phyloP scores from a whole-genome alignment of 495 filamentous ascomycete genomes.

The Geopyxis carbonaria region DNA sequence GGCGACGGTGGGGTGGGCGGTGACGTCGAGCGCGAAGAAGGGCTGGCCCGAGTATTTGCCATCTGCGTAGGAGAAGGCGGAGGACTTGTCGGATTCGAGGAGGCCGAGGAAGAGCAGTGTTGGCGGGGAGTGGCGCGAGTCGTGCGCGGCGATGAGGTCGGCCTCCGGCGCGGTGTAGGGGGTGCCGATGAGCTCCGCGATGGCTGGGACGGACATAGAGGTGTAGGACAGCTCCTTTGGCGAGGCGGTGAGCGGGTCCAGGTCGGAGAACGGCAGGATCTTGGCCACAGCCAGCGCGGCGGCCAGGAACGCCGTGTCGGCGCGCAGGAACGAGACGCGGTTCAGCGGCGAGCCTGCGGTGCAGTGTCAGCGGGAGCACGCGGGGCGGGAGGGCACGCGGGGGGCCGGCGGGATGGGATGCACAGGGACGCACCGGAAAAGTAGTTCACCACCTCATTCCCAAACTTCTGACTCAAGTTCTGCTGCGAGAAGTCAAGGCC shows the following conservation, averaged over 20 bases:
- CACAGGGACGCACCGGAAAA: slow-evolving; percentile 51
- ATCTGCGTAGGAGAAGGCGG: slow-evolving; percentile 7
- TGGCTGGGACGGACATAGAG: slow-evolving; percentile 38
- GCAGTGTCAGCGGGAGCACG: background rate
- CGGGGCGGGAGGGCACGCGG: slow-evolving; percentile 12
- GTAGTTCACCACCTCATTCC: slow-evolving; percentile 84
- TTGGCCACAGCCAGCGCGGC: slow-evolving; percentile 50
- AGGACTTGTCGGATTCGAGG: slow-evolving; percentile 44
- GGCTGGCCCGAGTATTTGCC: slow-evolving; percentile 53
- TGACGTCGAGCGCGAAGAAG: slow-evolving; percentile 73
- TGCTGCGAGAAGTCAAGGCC: slow-evolving; percentile 44
- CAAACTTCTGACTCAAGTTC: slow-evolving; percentile 74
- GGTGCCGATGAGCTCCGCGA: slow-evolving; percentile 45
- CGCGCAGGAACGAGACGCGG: slow-evolving; percentile 70
- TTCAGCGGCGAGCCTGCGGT: slow-evolving; percentile 49
- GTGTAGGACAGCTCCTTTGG: slow-evolving; percentile 39
- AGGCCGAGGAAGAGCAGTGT: slow-evolving; percentile 74
- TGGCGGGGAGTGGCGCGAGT: slow-evolving; percentile 45
- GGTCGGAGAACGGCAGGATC: slow-evolving; percentile 59
- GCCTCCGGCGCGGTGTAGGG: slow-evolving; percentile 57
- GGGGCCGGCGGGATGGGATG: slow-evolving; percentile 2
- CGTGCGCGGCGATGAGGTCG: slow-evolving; percentile 51
- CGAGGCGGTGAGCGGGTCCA: slow-evolving; percentile 51
- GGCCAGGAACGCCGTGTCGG: slow-evolving; percentile 61
- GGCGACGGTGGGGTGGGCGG: slow-evolving; percentile 39